Percentiles rank a stretch among this genome's conserved stretches.
phyloP scores from a whole-genome alignment of 106 monocot species.

The Dendrobium huoshanense region DNA sequence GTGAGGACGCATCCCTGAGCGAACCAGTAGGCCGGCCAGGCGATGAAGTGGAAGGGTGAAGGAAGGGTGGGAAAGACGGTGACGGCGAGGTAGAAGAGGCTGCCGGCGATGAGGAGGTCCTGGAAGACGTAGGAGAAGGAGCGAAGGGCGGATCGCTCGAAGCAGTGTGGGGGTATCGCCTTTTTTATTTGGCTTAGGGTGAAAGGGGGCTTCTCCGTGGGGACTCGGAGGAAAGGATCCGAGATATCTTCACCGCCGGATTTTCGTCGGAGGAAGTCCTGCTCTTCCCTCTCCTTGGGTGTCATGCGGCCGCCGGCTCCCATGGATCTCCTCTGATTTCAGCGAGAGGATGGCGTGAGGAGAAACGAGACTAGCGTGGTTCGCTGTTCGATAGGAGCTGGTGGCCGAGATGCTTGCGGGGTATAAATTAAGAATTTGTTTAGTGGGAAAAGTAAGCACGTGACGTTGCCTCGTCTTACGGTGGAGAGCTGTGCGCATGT shows the following conservation, averaged over 20 bases:
- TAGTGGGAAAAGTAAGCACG: too few relatives aligned
- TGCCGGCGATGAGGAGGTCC: slow-evolving; percentile 28
- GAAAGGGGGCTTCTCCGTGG: slow-evolving; percentile 47
- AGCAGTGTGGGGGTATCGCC: slow-evolving; percentile 73
- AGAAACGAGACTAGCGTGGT: too few relatives aligned
- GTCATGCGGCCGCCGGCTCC: slow-evolving; percentile 26
- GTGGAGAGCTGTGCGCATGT: too few relatives aligned
- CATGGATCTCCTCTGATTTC: background rate
- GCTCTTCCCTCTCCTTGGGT: background rate
- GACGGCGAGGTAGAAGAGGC: slow-evolving; percentile 51
- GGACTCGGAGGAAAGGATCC: slow-evolving; percentile 11
- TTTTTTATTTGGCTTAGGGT: slow-evolving; percentile 54
- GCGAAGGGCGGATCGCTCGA: slow-evolving; percentile 38
- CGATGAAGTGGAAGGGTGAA: slow-evolving; percentile 24
- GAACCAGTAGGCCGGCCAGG: slow-evolving; percentile 78
- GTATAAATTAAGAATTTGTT: too few relatives aligned
- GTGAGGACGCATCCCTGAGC: slow-evolving; percentile 64
- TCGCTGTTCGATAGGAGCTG: too few relatives aligned
- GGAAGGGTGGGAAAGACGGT: slow-evolving; percentile 46
- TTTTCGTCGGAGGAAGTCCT: background rate
- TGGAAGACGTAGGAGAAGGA: slow-evolving; percentile 49
- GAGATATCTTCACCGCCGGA: background rate
- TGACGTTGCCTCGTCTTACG: too few relatives aligned
- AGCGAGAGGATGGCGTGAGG: background rate
- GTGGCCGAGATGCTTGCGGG: too few relatives aligned